phyloP scores from a whole-genome alignment of 345 rosid genomes.

The Moricandia moricandioides region DNA sequence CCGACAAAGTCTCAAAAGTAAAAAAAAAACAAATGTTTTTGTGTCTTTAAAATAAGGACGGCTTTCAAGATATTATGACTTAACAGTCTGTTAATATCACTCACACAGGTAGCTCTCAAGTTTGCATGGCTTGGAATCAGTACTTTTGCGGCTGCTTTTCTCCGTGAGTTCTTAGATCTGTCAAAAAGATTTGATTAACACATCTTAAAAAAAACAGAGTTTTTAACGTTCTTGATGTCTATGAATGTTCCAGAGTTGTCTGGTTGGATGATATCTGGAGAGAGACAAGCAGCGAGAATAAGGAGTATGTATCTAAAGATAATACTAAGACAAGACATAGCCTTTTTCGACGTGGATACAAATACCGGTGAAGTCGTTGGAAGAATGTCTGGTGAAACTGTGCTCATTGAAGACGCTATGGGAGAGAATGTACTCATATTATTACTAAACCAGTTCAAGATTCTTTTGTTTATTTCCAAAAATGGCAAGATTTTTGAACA shows the following conservation, averaged over 20 bases:
- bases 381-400: constrained; percentile 27
- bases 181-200: background rate
- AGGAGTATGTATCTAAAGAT: constrained; percentile 14
- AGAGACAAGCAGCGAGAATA: constrained; percentile 21
- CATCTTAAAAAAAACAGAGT: background rate
- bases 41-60: no score
- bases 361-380: constrained; percentile 22
- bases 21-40: constrained; percentile 24
- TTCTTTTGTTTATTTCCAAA: background rate
- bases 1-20: constrained; percentile 60
- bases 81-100: background rate
- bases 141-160: constrained; percentile 55
- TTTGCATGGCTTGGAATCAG: constrained; percentile 78
- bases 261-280: constrained; percentile 17
- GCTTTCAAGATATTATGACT: no score
- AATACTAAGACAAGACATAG: constrained; percentile 18
- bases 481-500: background rate
- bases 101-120: constrained; percentile 63
- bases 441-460: background rate
- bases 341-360: constrained; percentile 16
- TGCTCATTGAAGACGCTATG: constrained; percentile 28
- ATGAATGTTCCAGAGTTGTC: constrained; percentile 11
- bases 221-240: background rate
- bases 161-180: constrained; percentile 55
- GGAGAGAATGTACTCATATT: constrained; percentile 12